Percentiles rank a stretch among this genome's conserved stretches.
Conservation (phyloP, 108 stramenopile species). For the Pinguiococcus pyrenoidosus region DNA sequence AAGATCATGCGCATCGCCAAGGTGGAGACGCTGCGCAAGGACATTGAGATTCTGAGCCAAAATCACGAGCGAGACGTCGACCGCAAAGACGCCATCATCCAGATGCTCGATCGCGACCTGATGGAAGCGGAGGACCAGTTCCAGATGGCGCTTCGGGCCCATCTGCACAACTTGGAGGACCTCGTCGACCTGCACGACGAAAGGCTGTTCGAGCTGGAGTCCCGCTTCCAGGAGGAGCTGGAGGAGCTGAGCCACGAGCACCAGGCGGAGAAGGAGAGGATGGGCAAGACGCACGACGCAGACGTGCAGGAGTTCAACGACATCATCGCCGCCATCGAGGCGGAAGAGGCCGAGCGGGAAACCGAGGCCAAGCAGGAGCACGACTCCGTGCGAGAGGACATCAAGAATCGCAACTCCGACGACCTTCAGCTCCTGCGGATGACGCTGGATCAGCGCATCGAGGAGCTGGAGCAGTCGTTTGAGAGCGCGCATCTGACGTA, state of each 20-base stretch:
- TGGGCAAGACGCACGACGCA: slow-evolving; percentile 16
- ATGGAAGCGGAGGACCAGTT: slow-evolving; percentile 53
- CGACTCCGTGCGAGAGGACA: slow-evolving; percentile 46
- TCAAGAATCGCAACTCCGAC: slow-evolving; percentile 41
- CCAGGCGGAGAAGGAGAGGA: slow-evolving; percentile 27
- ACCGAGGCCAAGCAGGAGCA: slow-evolving; percentile 39
- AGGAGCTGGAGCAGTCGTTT: slow-evolving; percentile 48
- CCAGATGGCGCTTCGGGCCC: slow-evolving; percentile 43
- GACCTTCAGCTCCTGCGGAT: slow-evolving; percentile 47
- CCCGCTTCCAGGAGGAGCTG: slow-evolving; percentile 43
- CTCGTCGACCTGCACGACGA: slow-evolving; percentile 45
- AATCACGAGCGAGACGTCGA: slow-evolving; percentile 59
- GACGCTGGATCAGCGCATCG: slow-evolving; percentile 41
- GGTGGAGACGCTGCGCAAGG: slow-evolving; percentile 42
- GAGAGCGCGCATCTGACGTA: slow-evolving; percentile 40
- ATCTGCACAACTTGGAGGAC: slow-evolving; percentile 42
- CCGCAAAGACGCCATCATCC: slow-evolving; percentile 52
- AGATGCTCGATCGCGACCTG: slow-evolving; percentile 51
- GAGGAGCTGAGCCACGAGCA: slow-evolving; percentile 32
- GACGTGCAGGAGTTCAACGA: slow-evolving; percentile 31
- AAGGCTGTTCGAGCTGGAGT: slow-evolving; percentile 43
- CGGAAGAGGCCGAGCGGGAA: slow-evolving; percentile 27
- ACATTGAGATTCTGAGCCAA: slow-evolving; percentile 50
- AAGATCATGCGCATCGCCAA: slow-evolving; percentile 53
- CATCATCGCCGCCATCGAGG: slow-evolving; percentile 32